Percentiles rank a stretch among this genome's conserved stretches.
Conservation (phyloP, 257 asterid genomes). For the Leonotis leonurus region DNA sequence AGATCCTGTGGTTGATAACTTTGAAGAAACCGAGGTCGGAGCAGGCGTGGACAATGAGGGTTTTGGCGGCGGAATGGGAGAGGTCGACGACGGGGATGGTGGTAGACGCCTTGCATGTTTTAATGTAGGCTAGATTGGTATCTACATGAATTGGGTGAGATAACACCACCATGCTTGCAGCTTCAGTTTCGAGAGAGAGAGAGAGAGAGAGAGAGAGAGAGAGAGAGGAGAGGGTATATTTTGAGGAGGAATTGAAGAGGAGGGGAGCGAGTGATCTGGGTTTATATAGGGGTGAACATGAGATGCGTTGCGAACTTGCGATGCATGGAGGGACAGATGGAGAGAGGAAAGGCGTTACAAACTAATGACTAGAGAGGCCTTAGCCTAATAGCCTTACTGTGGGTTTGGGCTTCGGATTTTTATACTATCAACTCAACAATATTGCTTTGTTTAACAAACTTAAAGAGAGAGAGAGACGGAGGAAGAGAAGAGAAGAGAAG, state of each 20-base stretch:
- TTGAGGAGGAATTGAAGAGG: too few species aligned
- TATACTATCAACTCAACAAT: conserved; percentile 16
- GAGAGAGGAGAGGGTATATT: neutral
- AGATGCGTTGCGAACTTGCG: too few species aligned
- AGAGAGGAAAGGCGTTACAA: conserved; percentile 14
- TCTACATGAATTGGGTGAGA: conserved; percentile 22
- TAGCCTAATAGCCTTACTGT: too few species aligned
- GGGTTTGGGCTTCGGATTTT: neutral
- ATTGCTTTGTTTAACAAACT: neutral
- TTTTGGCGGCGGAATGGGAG: conserved; percentile 15
- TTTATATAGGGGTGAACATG: too few species aligned
- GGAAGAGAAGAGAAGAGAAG: too few species aligned
- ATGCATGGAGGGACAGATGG: conserved; percentile 16
- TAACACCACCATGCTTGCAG: conserved; percentile 34
- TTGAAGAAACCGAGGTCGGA: conserved; percentile 39
- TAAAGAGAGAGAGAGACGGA: neutral
- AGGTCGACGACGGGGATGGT: conserved; percentile 36
- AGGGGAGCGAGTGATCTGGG: too few species aligned
- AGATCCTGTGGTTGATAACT: too few species aligned
- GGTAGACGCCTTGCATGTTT: conserved; percentile 28
- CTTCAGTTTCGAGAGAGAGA: too few species aligned
- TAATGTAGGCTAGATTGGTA: neutral
- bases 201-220: neutral
- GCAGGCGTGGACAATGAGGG: conserved; percentile 32
- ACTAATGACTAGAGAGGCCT: conserved; percentile 19